Conservation (phyloP, 208 protist species). For the Acanthamoeba quina region DNA sequence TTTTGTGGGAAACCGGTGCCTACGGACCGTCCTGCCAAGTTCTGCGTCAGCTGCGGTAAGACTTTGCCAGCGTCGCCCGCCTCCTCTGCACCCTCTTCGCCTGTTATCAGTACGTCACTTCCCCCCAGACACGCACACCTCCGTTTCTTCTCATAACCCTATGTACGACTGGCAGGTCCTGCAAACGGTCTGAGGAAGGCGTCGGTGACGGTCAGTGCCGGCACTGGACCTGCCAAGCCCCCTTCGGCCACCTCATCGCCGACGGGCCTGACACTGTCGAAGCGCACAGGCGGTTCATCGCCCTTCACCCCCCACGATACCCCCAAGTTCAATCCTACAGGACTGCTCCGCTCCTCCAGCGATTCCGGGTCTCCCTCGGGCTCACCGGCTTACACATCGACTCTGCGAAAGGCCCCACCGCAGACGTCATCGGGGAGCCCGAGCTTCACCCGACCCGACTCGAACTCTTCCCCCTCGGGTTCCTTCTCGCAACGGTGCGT, state of each 20-base stretch:
- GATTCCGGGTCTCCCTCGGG: neutral
- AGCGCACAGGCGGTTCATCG: neutral
- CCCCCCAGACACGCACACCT: neutral
- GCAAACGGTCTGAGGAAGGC: constrained; percentile 13
- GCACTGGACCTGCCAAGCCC: neutral
- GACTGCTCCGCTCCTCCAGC: neutral
- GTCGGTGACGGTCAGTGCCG: neutral
- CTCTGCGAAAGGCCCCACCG: neutral
- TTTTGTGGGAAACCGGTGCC: constrained; percentile 40
- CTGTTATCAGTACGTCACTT: neutral
- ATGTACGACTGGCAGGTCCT: neutral
- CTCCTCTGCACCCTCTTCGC: constrained; percentile 18
- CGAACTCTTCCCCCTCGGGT: neutral
- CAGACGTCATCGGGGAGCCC: neutral
- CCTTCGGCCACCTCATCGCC: neutral
- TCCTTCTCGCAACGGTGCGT: neutral
- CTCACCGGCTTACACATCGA: neutral
- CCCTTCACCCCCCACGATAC: neutral
- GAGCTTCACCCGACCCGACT: neutral
- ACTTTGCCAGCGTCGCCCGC: constrained; percentile 7
- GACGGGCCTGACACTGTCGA: neutral
- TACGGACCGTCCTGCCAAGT: constrained; percentile 15
- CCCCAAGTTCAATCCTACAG: constrained; percentile 35
- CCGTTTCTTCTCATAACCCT: neutral
- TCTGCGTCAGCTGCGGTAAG: constrained; percentile 49